Conservation (phyloP, 176 grass and related monocot genomes). For the Secale cereale region DNA sequence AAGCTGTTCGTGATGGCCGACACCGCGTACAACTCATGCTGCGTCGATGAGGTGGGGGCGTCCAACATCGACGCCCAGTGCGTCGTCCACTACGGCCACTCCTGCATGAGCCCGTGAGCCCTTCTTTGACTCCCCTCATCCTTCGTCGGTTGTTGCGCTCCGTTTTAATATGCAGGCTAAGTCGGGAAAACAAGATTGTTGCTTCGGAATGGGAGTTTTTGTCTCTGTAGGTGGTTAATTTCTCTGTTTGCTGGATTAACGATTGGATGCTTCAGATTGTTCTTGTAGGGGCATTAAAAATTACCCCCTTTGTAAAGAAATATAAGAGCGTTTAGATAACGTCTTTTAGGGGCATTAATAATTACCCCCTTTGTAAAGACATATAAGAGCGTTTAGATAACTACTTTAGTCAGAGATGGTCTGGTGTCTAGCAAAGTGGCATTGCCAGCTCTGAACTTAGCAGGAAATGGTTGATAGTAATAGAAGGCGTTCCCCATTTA, state of each 20-base stretch:
- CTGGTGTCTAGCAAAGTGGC: not conserved
- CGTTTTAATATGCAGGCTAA: not conserved
- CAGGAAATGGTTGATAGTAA: not conserved
- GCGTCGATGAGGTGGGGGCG: slow-evolving; percentile 89
- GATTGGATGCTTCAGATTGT: not conserved
- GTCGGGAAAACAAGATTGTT: not conserved
- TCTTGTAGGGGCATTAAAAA: not conserved
- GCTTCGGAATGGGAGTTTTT: not conserved
- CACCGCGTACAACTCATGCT: slow-evolving; percentile 88
- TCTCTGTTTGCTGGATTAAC: not conserved
- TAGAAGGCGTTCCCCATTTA: not conserved
- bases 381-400: too few species aligned
- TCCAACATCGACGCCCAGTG: slow-evolving; percentile 82
- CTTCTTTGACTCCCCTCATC: not conserved
- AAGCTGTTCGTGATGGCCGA: slow-evolving; percentile 89
- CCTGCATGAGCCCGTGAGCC: slow-evolving; percentile 95
- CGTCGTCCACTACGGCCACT: slow-evolving; percentile 88
- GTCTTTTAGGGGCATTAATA: too few species aligned
- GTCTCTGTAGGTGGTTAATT: not conserved
- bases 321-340: too few species aligned
- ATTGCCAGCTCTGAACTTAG: not conserved
- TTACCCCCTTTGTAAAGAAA: too few species aligned
- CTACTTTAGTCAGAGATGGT: not conserved
- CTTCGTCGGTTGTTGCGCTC: not conserved
- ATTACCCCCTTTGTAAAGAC: too few species aligned